Conservation (phyloP, 1,139 yeast species). For the Torulaspora globosa region DNA sequence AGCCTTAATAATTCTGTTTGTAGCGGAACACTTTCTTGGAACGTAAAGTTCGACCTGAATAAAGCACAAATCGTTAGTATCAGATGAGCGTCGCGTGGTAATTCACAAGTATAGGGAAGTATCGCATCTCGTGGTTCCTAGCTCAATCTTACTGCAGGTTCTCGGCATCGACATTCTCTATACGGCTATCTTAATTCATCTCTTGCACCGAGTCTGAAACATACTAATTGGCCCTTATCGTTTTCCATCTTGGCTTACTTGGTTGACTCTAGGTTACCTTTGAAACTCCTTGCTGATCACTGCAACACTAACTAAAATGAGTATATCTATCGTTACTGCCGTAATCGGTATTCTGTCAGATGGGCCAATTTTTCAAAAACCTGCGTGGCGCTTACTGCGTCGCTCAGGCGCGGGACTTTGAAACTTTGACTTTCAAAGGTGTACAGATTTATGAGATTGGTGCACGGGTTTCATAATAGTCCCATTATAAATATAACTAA, state of each 20-base stretch:
- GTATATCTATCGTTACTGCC: background rate
- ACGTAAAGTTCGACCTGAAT: conserved; percentile 97
- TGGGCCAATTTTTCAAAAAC: background rate
- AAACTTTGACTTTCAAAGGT: background rate
- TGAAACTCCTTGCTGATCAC: background rate
- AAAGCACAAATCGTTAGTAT: conserved; percentile 13
- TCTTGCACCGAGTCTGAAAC: conserved; percentile 37
- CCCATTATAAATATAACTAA: background rate
- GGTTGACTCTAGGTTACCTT: conserved; percentile 9
- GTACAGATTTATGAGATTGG: background rate
- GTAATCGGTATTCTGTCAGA: background rate
- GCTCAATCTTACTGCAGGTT: background rate
- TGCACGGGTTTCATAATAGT: background rate
- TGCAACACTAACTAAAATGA: background rate
- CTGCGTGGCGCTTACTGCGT: background rate
- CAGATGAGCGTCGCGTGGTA: background rate
- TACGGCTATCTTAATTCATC: background rate
- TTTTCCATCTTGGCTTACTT: conserved; percentile 74
- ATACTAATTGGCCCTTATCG: conserved; percentile 99
- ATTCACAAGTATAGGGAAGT: background rate
- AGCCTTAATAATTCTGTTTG: conserved; percentile 99
- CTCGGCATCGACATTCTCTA: background rate
- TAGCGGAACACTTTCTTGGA: conserved; percentile 99
- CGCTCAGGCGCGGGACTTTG: background rate
- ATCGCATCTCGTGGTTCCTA: background rate